Base-by-base conservation (phyloP, 129 eudicot species). In the Deinandra increscens region DNA sequence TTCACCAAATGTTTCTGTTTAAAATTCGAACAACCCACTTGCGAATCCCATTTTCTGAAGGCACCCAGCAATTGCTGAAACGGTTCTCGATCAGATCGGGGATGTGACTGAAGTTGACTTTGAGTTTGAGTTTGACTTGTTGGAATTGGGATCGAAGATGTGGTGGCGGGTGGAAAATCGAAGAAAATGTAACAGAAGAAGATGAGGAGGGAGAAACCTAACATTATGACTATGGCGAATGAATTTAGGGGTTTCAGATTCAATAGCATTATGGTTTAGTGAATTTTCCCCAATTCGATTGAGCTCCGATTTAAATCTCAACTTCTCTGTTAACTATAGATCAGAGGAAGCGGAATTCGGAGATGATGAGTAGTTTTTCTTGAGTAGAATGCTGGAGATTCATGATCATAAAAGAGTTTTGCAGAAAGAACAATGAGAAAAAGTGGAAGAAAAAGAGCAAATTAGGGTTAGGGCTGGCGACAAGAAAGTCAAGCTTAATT, bases 1-100 rank as follows among this genome's bases (percentile, higher is more conserved):
- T 4, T 49, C 71, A 50, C n/a, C 70, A 73, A 68, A 65, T 80
- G 73, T 17, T 63, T 87, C 54, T 77, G 85, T 58, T 82, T 81
- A 64, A 83, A 94, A 23, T 64, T 73, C 15, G 64, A 45, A 63
- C 99, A 94, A 51, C 99, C 97, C 85, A 94, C 95, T 70, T 85
- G 86, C 46, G 83, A 67, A 79, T 94, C 99, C 99, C 99, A 94
- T 17, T 73, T 82, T 20, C 48, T 76, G 81, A 70, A 90, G 4
- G 96, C 97, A 46, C 20, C 73, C 46, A 84, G 37, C 80, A 94
- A 61, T 78, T 82, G 76, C n/a, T 66, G 78, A 76, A 94, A 94
- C 31, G 97, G 89, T 72, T 87, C 88, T 54, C 86, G 83, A 26
- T 37, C 34, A 19, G 88, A 75, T 64, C 71, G 69, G 38, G 60